Base-by-base conservation (phyloP, 257 asterid species). In the Fraxinus cuspidata region DNA sequence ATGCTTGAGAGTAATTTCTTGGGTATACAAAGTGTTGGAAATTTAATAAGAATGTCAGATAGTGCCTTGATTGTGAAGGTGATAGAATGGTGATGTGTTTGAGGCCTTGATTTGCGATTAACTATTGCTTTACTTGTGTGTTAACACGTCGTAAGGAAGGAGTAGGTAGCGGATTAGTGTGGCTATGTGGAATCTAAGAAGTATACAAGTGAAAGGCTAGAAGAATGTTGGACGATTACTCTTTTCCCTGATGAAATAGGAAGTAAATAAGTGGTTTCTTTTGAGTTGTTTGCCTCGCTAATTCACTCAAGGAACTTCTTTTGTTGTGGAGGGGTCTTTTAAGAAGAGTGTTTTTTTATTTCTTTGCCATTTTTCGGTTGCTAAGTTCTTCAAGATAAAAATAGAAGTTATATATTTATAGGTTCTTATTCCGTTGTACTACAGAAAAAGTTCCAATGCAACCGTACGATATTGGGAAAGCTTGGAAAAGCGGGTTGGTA, bases 191-290 rank as follows among this genome's bases (percentile, higher is more conserved):
- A 53, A 23, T 58, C 29, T 7, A 16, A 18, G 67, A 7, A 58
- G 67, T 58, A 42, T 16, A 63, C 58, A 23, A 78, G 63, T 74
- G 25, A 44, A 35, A 70, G 71, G 1, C 72, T 68, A 40, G 44
- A 32, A 11, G 29, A 53, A 40, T 72, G 29, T 10, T 23, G 31
- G 67, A 25, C 37, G 40, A 3, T 4, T 10, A 40, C 74, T 2
- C 25, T 9, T 31, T 25, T 75, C 70, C 65, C 4, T 51, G 73
- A 63, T 32, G 70, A 37, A 78, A 58, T 34, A 13, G n/a, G 68
- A 19, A 56, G 37, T 31, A 27, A 34, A 13, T 15, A 25, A 27
- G 49, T 47, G 27, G 32, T 6, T 60, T 60, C 49, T 23, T n/a
- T 68, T 7, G 1, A 42, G 51, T 38, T 38, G 42, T 65, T 68